These are phyloP conservation scores for Suillus clintonianus DNA, from an alignment of 768 basidiomycete species.

Conservation along the genomic window DNA sequence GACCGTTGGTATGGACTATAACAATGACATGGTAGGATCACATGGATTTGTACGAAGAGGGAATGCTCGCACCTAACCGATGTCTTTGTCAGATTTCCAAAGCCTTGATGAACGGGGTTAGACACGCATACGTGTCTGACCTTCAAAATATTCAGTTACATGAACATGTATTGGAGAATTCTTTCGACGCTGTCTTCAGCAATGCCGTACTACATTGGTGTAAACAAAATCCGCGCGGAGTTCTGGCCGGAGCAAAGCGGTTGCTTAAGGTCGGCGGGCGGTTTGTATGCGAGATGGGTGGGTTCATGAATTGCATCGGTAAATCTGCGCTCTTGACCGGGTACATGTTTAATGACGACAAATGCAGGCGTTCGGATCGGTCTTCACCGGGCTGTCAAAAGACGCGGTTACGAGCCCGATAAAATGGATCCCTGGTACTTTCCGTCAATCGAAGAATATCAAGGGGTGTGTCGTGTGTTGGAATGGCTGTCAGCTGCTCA, in stretches of 20 bases:
- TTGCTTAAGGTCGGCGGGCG: slow-evolving; percentile 71
- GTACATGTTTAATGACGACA: slow-evolving; percentile 6
- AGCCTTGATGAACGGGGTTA: slow-evolving; percentile 48
- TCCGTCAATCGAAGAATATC: slow-evolving; percentile 71
- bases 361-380: slow-evolving; percentile 58
- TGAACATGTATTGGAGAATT: slow-evolving; percentile 30
- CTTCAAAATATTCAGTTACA: slow-evolving; percentile 48
- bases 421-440: slow-evolving; percentile 83
- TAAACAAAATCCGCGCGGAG: slow-evolving; percentile 67
- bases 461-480: slow-evolving; percentile 39
- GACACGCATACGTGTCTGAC: slow-evolving; percentile 53
- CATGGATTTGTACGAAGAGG: background rate
- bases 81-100: slow-evolving; percentile 48
- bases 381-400: slow-evolving; percentile 53
- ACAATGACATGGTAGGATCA: slow-evolving; percentile 67
- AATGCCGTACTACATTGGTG: slow-evolving; percentile 88
- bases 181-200: slow-evolving; percentile 77
- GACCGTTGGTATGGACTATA: slow-evolving; percentile 71
- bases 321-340: slow-evolving; percentile 5
- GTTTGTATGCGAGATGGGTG: slow-evolving; percentile 78
- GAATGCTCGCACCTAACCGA: background rate
- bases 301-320: slow-evolving; percentile 74
- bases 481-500: background rate
- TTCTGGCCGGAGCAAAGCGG: slow-evolving; percentile 58
- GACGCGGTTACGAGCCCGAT: slow-evolving; percentile 58